phyloP scores from a whole-genome alignment of 805 yeast species.

The Suhomyces vadensis region DNA sequence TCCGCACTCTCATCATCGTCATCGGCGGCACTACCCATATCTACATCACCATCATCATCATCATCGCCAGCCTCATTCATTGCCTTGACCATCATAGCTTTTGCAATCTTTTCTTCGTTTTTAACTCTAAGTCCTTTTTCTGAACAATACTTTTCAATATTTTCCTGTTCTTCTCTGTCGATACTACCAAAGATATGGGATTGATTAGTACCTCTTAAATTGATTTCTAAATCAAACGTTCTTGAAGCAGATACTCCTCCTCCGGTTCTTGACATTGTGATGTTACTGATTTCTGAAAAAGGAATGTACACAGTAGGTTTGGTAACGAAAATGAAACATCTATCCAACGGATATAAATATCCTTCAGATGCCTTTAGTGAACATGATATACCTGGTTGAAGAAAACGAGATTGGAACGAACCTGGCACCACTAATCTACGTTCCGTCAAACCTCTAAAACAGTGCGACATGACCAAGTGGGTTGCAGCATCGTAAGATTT shows the following conservation, averaged over 20 bases:
- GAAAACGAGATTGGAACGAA: constrained; percentile 69
- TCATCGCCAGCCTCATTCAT: constrained; percentile 60
- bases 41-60: constrained; percentile 48
- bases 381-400: constrained; percentile 85
- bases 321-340: constrained; percentile 85
- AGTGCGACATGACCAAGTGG: constrained; percentile 81
- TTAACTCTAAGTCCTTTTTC: constrained; percentile 77
- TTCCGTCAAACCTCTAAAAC: constrained; percentile 87
- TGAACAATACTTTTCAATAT: constrained; percentile 72
- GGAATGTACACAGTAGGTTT: constrained; percentile 94
- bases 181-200: constrained; percentile 86
- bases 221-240: constrained; percentile 89
- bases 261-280: constrained; percentile 88
- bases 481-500: constrained; percentile 82
- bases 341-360: constrained; percentile 87
- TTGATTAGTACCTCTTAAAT: constrained; percentile 59
- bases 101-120: constrained; percentile 88
- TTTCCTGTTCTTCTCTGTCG: constrained; percentile 83
- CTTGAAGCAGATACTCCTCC: constrained; percentile 71
- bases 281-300: constrained; percentile 70
- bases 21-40: constrained; percentile 76
- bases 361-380: constrained; percentile 96
- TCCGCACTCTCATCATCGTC: constrained; percentile 70
- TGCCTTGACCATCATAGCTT: constrained; percentile 75
- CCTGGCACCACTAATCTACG: constrained; percentile 86